phyloP scores from a whole-genome alignment of 2,329 filamentous ascomycete species.

The Neurospora crassa region DNA sequence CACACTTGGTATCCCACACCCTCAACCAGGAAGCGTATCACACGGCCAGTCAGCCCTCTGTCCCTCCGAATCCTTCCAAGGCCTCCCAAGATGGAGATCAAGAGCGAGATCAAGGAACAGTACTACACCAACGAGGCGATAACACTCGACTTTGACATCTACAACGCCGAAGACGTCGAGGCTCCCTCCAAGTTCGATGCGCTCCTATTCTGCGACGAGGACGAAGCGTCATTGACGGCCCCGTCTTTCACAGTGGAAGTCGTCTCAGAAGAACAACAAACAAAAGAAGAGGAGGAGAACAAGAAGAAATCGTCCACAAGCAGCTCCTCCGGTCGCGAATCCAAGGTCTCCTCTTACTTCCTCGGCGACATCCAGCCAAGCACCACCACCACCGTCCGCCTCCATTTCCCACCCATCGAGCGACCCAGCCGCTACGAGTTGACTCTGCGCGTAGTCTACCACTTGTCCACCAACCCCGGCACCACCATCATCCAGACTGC shows the following conservation, averaged over 20 bases:
- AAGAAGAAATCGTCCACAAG: slow-evolving; percentile 8
- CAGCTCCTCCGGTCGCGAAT: slow-evolving; percentile 29
- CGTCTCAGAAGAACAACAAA: slow-evolving; percentile 16
- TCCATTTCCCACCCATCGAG: slow-evolving; percentile 41
- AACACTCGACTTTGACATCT: slow-evolving; percentile 55
- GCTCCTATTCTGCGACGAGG: slow-evolving; percentile 49
- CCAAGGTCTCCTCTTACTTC: slow-evolving; percentile 30
- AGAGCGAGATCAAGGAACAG: slow-evolving; percentile 51
- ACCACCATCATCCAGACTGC: slow-evolving; percentile 71
- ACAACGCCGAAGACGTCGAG: slow-evolving; percentile 76
- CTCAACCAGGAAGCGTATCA: slow-evolving; percentile 34
- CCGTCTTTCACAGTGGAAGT: slow-evolving; percentile 34
- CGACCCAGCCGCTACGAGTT: slow-evolving; percentile 53
- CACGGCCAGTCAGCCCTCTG: slow-evolving; percentile 37
- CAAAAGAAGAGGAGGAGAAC: slow-evolving; percentile 13
- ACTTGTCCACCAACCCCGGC: slow-evolving; percentile 66
- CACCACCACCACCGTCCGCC: slow-evolving; percentile 31
- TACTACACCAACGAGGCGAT: slow-evolving; percentile 83
- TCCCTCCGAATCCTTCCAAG: slow-evolving; percentile 70
- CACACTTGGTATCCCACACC: slow-evolving; percentile 42
- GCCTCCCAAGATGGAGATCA: slow-evolving; percentile 82
- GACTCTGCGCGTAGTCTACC: slow-evolving; percentile 66
- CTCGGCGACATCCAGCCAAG: slow-evolving; percentile 40
- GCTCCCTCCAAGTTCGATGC: slow-evolving; percentile 64
- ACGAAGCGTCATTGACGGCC: slow-evolving; percentile 14